Evolutionary conservation across 75 land plant species (phyloP).

Genomic region (Selaginella tamariscina): DNA sequence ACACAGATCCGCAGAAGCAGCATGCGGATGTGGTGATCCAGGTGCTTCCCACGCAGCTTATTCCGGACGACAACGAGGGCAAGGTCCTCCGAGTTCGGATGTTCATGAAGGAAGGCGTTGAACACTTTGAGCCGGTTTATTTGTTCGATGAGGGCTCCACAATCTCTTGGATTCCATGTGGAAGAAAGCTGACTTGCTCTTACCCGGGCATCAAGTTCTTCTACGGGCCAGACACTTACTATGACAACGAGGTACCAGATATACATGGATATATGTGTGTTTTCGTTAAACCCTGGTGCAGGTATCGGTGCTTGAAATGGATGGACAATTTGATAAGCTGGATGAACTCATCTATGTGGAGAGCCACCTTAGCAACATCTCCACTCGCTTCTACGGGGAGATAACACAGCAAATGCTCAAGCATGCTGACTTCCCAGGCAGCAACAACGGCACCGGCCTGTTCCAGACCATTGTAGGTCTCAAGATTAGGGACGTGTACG

Average conservation of each 20-base stretch:
- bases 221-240: slow-evolving; percentile 90
- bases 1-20: slow-evolving; percentile 89
- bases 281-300: too few species aligned
- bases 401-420: slow-evolving; percentile 96
- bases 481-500: slow-evolving; percentile 80
- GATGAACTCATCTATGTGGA: slow-evolving; percentile 97
- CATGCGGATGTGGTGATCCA: slow-evolving; percentile 90
- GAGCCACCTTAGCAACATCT: slow-evolving; percentile 87
- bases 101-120: slow-evolving; percentile 88
- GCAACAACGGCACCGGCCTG: slow-evolving; percentile 95
- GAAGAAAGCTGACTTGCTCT: slow-evolving; percentile 92
- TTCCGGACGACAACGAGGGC: slow-evolving; percentile 85
- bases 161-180: slow-evolving; percentile 91
- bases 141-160: slow-evolving; percentile 94
- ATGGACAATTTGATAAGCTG: slow-evolving; percentile 90
- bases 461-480: slow-evolving; percentile 91
- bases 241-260: slow-evolving; percentile 77
- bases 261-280: too few species aligned
- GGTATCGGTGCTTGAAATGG: slow-evolving; percentile 93
- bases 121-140: slow-evolving; percentile 73
- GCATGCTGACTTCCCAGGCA: slow-evolving; percentile 89
- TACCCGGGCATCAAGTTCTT: slow-evolving; percentile 97
- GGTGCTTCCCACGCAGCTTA: slow-evolving; percentile 78
- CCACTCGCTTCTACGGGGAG: slow-evolving; percentile 92
- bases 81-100: slow-evolving; percentile 69